Percentiles rank a stretch among this genome's conserved stretches.
phyloP scores from a whole-genome alignment of 2,329 filamentous ascomycete species.

The Penicillium digitatum region DNA sequence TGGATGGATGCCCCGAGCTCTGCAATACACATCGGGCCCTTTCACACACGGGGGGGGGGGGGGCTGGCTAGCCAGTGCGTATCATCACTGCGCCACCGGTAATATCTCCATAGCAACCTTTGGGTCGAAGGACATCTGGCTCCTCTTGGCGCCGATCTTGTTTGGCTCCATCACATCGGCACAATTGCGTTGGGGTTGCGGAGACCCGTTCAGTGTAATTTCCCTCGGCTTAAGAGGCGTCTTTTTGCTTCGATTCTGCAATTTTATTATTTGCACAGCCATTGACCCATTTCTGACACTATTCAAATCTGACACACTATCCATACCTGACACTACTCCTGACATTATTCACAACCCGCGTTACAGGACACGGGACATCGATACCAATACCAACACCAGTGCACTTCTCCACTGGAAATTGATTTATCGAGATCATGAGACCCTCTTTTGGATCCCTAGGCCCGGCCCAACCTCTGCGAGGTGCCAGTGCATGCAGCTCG shows the following conservation, averaged over 20 bases:
- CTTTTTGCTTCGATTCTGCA: background rate
- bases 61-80: slow-evolving; percentile 12
- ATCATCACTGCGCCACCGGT: slow-evolving; percentile 1
- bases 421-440: slow-evolving; percentile 9
- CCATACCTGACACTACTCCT: too few species aligned
- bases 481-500: slow-evolving; percentile 11
- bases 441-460: slow-evolving; percentile 5
- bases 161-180: slow-evolving; percentile 8
- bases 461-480: slow-evolving; percentile 13
- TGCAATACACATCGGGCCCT: background rate
- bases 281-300: slow-evolving; percentile 1
- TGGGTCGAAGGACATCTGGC: slow-evolving; percentile 19
- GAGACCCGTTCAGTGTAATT: background rate
- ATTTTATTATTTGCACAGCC: background rate
- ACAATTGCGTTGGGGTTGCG: slow-evolving; percentile 3
- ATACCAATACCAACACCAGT: slow-evolving; percentile 1
- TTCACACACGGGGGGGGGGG: slow-evolving; percentile 21
- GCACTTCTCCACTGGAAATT: slow-evolving; percentile 4
- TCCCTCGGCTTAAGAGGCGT: background rate
- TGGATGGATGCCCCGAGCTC: slow-evolving; percentile 1
- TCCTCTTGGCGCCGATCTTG: slow-evolving; percentile 9
- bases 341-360: background rate
- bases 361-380: background rate
- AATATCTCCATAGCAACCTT: slow-evolving; percentile 15
- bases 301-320: too few species aligned